These are phyloP conservation scores for Elsinoe fawcettii DNA, from an alignment of 2,329 filamentous ascomycete genomes.

Conservation along the genomic window DNA sequence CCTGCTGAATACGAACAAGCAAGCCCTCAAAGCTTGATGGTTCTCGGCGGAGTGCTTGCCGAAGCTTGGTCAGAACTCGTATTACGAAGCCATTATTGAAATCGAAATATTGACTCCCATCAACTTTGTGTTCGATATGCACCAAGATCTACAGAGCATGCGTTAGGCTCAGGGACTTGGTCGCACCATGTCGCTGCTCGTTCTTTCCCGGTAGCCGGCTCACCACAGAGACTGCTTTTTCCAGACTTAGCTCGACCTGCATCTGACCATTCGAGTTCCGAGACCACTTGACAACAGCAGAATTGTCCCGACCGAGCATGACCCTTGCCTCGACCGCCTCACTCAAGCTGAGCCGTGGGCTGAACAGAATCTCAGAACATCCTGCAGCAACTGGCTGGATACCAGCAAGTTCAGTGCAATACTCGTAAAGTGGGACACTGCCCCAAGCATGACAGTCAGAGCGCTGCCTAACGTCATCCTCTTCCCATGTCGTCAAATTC, in stretches of 20 bases:
- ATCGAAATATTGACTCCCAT: neutral
- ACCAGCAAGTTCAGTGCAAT: slow-evolving; percentile 32
- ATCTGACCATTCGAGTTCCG: neutral
- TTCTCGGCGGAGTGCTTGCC: slow-evolving; percentile 1
- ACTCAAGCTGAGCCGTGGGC: neutral
- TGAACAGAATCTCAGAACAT: slow-evolving; percentile 1
- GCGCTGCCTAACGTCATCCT: slow-evolving; percentile 36
- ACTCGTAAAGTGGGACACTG: slow-evolving; percentile 38
- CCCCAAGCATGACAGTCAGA: slow-evolving; percentile 42
- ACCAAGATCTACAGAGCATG: neutral
- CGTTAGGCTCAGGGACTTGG: neutral
- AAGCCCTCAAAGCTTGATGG: neutral
- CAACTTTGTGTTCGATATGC: neutral
- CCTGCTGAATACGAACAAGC: neutral
- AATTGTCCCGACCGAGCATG: slow-evolving; percentile 2
- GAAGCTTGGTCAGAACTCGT: neutral
- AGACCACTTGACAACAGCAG: neutral
- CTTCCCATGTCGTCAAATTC: slow-evolving; percentile 37
- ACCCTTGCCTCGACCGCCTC: neutral
- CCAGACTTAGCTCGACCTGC: neutral
- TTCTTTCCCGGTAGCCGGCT: neutral
- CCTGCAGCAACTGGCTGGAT: slow-evolving; percentile 19
- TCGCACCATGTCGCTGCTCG: neutral
- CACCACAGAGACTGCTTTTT: neutral
- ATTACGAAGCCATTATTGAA: neutral